These are phyloP conservation scores for Fusarium nisikadoi DNA, from an alignment of 2,329 filamentous ascomycete genomes.

Conservation along the genomic window DNA sequence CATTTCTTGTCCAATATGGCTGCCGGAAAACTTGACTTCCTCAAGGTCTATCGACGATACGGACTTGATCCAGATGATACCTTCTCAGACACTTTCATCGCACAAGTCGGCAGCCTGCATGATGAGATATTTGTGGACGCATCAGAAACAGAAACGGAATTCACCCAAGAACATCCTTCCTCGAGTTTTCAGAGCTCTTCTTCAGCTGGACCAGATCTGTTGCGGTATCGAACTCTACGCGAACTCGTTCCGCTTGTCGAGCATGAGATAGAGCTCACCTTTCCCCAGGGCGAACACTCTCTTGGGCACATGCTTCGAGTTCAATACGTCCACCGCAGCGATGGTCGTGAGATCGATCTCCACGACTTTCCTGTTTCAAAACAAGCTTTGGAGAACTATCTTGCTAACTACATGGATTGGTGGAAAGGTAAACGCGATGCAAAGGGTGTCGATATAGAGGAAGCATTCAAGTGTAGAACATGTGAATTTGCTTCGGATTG, in stretches of 20 bases:
- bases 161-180: constrained; percentile 10
- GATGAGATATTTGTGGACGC: constrained; percentile 70
- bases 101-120: constrained; percentile 76
- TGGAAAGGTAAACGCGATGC: constrained; percentile 83
- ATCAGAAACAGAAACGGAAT: constrained; percentile 48
- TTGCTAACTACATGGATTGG: constrained; percentile 80
- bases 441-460: constrained; percentile 80
- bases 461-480: constrained; percentile 86
- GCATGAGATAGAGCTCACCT: constrained; percentile 61
- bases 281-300: constrained; percentile 60
- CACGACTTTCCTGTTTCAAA: constrained; percentile 75
- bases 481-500: constrained; percentile 87
- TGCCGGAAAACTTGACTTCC: constrained; percentile 74
- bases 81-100: constrained; percentile 84
- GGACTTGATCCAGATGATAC: constrained; percentile 69
- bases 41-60: constrained; percentile 77
- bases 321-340: constrained; percentile 63
- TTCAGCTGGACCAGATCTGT: constrained; percentile 47
- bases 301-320: constrained; percentile 63
- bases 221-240: constrained; percentile 61
- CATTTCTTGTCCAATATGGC: constrained; percentile 83
- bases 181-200: constrained; percentile 34
- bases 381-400: constrained; percentile 70
- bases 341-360: constrained; percentile 65
- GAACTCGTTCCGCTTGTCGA: constrained; percentile 59